Base-by-base conservation (phyloP, 306 rosid species). In the Medicago arabica region DNA sequence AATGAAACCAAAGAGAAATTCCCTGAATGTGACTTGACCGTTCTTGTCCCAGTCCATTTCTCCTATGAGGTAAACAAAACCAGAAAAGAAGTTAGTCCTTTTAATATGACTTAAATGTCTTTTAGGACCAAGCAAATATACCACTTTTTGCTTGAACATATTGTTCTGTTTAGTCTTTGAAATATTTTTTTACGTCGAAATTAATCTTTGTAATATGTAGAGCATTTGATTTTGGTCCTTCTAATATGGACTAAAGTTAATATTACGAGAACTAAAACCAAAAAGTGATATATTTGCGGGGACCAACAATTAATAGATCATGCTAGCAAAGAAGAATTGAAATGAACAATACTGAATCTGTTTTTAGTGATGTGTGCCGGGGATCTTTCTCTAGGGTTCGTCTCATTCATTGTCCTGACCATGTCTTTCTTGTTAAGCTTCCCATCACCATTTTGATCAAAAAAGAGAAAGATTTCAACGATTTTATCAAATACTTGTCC, bases 1-100 rank as follows among this genome's bases (percentile, higher is more conserved):
- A 38, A 93, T 77, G 85, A 90, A 93, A 68, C 90, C 96, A 79
- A 93, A 93, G 67, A 91, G 97, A 64, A 91, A 93, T 84, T 88
- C 96, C 78, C 92, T 81, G 84, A 93, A 89, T 68, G 87, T 89
- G 62, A 91, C 88, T 82, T 89, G 80, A 47, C 97, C 97, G 68
- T 85, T 89, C 69, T 80, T 87, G 87, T 89, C 91, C 93, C 96
- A 89, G 83, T 93, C 96, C 92, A 93, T 91, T 87, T 93, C 97
- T 68, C 76, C 96, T 88, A 89, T 59, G 65, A 55, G 25, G 69
- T 73, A 69, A 15, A 80, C 25, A 62, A 61, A 67, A 60, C 21
- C 47, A 53, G 10, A 59, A 51, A 60, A n/a, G 10, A 38, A 51
- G 36, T 31, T 31, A 31, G 36, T 31, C 36, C 36, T 31, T 31